Evolutionary conservation across 768 basidiomycete species (phyloP), one percentile per base, ranked within the genome.

Genomic region (Tricholoma saponaceum): DNA sequence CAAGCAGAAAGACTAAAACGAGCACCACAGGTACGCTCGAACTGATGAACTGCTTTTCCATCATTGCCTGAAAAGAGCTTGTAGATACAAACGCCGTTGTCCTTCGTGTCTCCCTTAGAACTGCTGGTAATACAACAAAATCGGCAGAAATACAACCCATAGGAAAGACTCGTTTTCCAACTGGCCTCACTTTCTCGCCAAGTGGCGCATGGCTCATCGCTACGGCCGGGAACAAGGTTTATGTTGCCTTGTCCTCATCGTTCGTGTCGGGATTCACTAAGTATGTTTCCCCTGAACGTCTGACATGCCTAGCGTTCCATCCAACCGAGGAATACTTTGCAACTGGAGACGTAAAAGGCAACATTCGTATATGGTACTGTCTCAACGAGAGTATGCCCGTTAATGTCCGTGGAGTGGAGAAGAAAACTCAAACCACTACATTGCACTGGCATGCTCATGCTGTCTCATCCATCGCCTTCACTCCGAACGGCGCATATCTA

Each of bases 361-460:
- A 83, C 61, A 88, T 99, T 49, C 82, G 92, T 32, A 69, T 98
- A 7, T 98, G 96, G 95, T 95, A 97, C 69, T 96, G 93, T 71
- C 79, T 96, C 16, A 83, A 87, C 60, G 82, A 88, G 64, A 77
- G 77, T 22, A 67, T 80, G 23, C 72, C 76, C 10, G 66, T 73
- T 16, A 80, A 80, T 64, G 77, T 78, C 41, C 76, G 78, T 33
- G 85, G 84, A 14, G 81, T 89, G 32, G 90, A 89, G 70, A 91
- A 88, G 70, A 85, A 83, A 56, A 83, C 93, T 1, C 89, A 92
- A 65, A 95, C 93, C 0, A 87, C 91, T 3, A 82, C 85, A 4
- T 72, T 98, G 52, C 96, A 98, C 72, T 99, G 97, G 97, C 97
- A 99, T 68, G 90, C 96, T 2, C 96, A 98, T 69, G 83, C 93